A percentile compares a stretch with the other conserved stretches of the same genome.
These are phyloP conservation scores for Fomes fomentarius DNA, from an alignment of 1,284 basidiomycete species.

Conservation along the genomic window DNA sequence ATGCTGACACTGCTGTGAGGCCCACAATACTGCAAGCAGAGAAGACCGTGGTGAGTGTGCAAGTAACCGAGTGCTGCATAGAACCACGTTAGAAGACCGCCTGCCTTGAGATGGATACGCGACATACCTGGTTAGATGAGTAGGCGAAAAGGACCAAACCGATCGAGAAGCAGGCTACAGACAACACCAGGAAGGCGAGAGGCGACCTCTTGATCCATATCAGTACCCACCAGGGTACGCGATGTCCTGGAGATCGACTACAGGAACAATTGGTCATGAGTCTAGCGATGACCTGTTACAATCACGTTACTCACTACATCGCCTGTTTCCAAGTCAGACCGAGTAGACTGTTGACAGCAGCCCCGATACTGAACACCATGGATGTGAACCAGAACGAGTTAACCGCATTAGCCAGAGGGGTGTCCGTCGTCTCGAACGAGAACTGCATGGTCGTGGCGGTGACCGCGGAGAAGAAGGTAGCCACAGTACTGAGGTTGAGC, in stretches of 20 bases:
- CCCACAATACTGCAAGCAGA: conserved; percentile 77
- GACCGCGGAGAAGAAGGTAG: conserved; percentile 79
- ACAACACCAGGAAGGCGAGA: conserved; percentile 71
- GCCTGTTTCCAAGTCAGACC: conserved; percentile 78
- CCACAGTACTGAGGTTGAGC: conserved; percentile 72
- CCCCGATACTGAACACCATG: conserved; percentile 75
- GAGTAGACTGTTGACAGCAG: conserved; percentile 73
- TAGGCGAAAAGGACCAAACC: conserved; percentile 71
- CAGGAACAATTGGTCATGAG: not conserved
- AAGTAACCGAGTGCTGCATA: conserved; percentile 58
- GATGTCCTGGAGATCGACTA: conserved; percentile 60
- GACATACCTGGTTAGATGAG: conserved; percentile 58
- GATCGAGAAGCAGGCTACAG: conserved; percentile 72
- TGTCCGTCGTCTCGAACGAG: conserved; percentile 47
- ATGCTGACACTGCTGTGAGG: conserved; percentile 71
- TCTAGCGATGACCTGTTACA: conserved; percentile 16
- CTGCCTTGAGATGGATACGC: not conserved
- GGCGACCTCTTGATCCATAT: conserved; percentile 84
- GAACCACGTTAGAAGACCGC: not conserved
- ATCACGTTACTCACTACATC: conserved; percentile 62
- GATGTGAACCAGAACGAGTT: conserved; percentile 77
- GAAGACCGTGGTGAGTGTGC: conserved; percentile 73
- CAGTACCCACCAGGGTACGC: conserved; percentile 80
- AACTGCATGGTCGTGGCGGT: conserved; percentile 74
- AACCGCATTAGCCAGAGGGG: conserved; percentile 50